Percentiles rank a stretch among this genome's conserved stretches.
These are phyloP conservation scores for Phytophthora sp. DNA, from an alignment of 352 stramenopile genomes.

Conservation along the genomic window DNA sequence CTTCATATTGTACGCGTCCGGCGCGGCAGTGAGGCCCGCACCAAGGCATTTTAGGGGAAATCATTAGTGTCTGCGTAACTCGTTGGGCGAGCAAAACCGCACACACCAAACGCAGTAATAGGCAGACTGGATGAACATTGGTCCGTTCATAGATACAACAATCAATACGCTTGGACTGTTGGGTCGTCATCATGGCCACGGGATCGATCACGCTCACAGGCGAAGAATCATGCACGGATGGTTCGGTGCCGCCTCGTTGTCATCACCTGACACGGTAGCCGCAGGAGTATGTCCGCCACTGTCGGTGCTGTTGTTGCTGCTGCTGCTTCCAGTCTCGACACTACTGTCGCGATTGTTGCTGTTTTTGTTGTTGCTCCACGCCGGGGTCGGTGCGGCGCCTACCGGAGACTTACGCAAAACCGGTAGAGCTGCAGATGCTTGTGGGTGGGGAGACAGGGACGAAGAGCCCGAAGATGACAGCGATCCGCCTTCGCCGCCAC, in stretches of 20 bases:
- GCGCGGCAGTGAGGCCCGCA: constrained; percentile 3
- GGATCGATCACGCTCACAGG: constrained; percentile 20
- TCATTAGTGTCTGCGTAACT: constrained; percentile 39
- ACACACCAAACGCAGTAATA: constrained; percentile 37
- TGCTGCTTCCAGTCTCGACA: neutral
- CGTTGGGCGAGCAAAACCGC: constrained; percentile 22
- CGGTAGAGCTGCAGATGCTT: constrained; percentile 16
- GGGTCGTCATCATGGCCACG: constrained; percentile 4
- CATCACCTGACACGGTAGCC: constrained; percentile 19
- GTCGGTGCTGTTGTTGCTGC: constrained; percentile 1
- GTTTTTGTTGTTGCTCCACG: constrained; percentile 12
- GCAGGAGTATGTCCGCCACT: neutral
- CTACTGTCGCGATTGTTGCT: constrained; percentile 1
- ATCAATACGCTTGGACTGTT: constrained; percentile 9
- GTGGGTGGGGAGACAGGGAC: constrained; percentile 30
- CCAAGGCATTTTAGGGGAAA: constrained; percentile 27
- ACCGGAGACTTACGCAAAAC: constrained; percentile 9
- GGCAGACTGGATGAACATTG: constrained; percentile 12
- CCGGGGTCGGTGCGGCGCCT: neutral
- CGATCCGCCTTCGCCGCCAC: constrained; percentile 22
- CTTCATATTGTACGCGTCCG: constrained; percentile 22
- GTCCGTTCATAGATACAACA: constrained; percentile 33
- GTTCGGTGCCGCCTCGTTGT: constrained; percentile 10
- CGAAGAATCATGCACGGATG: constrained; percentile 37
- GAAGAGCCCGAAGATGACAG: constrained; percentile 34